Base-by-base conservation (phyloP, 2,329 filamentous ascomycete species). In the Scopulariopsis brevicaulis region DNA sequence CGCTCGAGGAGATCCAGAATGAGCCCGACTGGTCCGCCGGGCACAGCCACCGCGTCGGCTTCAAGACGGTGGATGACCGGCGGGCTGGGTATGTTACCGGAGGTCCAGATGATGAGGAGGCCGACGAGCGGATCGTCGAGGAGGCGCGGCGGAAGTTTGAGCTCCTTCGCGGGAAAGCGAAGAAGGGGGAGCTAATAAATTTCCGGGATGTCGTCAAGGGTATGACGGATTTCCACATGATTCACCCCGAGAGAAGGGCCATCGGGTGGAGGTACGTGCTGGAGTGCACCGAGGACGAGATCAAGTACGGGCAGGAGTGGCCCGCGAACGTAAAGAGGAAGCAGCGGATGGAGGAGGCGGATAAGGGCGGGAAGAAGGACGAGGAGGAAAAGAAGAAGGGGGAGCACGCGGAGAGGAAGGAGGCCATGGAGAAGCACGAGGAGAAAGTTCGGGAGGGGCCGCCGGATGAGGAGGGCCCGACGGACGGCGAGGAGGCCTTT, bases 221-320 rank as follows among this genome's bases (percentile, higher is more conserved):
- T 28, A 64, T 69, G 52, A 56, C 76, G 65, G 71, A 79, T 59
- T 71, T 77, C 50, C 72, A 77, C 63, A 62, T 79, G 4, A 61
- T 68, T 1, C 66, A 73, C 52, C 75, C 76, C 0, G 69, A 74
- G 20, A 70, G 74, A 35, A 71, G 73, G 57, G 73, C 75, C 3
- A 56, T 70, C 4, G 74, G 75, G 8, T 80, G 78, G 77, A 68
- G 78, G 40, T 78, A 75, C 62, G 74, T 79, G 12, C 65, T 81
- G 0, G 68, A 79, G 40, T 69, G 70, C 11, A 75, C 74, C 0
- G 77, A 81, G 59, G 70, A 77, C 55, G 76, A 71, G 65, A 69
- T 80, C 58, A 80, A 78, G 64, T 70, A 75, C 43, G 63, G 70
- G 8, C 69, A 80, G 60, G 63, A 70, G 1, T 81, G 77, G 77